Conservation (phyloP, 163 green algal species). For the Scenedesmus sp. region DNA sequence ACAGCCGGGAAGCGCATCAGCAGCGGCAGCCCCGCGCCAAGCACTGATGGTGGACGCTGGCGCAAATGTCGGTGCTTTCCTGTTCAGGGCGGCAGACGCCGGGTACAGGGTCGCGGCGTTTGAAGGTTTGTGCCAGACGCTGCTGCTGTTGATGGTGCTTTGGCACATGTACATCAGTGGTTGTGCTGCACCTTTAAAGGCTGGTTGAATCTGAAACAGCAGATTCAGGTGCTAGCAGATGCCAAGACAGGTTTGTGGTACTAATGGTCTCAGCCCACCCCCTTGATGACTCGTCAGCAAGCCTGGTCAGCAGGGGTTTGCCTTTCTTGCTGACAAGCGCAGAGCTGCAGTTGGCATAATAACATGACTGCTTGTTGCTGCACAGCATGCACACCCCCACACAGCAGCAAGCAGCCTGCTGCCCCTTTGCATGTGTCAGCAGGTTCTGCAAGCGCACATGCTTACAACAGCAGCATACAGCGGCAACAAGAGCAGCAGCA, state of each 20-base stretch:
- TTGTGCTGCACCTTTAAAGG: no score
- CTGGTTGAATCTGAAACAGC: not conserved
- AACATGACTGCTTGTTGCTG: no score
- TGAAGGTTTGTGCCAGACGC: conserved; percentile 39
- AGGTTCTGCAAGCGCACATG: not conserved
- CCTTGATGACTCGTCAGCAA: no score
- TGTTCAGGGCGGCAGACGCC: conserved; percentile 52
- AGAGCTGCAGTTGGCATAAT: no score
- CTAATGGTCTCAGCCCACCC: no score
- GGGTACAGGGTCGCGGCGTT: conserved; percentile 42
- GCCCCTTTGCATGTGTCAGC: no score
- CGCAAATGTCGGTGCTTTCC: conserved; percentile 64
- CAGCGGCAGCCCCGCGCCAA: not conserved
- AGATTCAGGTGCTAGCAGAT: not conserved
- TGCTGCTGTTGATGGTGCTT: not conserved
- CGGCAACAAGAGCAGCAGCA: no score
- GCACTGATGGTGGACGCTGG: conserved; percentile 61
- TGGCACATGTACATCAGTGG: not conserved
- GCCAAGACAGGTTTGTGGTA: no score
- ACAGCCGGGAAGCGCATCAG: not conserved
- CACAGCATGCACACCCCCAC: no score
- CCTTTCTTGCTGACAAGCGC: no score
- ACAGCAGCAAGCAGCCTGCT: no score
- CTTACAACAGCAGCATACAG: not conserved
- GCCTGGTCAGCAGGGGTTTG: no score